Conservation (phyloP, 2,329 filamentous ascomycete genomes). For the Fusarium humuli region DNA sequence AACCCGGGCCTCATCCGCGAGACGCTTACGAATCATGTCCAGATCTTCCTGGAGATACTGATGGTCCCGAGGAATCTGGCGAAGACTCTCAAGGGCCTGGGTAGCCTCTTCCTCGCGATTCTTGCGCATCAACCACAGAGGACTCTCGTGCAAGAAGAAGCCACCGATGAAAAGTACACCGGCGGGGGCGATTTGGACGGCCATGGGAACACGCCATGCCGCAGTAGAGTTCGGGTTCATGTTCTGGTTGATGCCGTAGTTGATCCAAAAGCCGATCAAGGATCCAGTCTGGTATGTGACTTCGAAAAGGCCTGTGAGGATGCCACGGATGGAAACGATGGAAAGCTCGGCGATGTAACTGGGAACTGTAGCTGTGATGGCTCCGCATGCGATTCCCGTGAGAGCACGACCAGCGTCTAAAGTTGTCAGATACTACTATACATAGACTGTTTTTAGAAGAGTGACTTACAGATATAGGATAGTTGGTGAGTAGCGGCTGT, state of each 20-base stretch:
- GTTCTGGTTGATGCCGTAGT: conserved; percentile 58
- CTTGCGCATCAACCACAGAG: conserved; percentile 54
- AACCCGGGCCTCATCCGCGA: conserved; percentile 51
- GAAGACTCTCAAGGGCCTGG: conserved; percentile 52
- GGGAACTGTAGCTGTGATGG: conserved; percentile 69
- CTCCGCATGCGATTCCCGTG: conserved; percentile 67
- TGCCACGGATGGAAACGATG: conserved; percentile 67
- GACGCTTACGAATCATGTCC: conserved; percentile 56
- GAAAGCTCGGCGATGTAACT: conserved; percentile 74
- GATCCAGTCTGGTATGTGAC: conserved; percentile 66
- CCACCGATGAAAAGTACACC: conserved; percentile 58
- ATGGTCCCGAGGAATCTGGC: conserved; percentile 57
- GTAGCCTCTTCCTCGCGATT: conserved; percentile 50
- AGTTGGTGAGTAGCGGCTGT: conserved; percentile 56
- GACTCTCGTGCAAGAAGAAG: conserved; percentile 59
- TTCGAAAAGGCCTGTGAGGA: conserved; percentile 65
- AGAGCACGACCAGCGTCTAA: conserved; percentile 68
- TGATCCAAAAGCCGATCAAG: conserved; percentile 65
- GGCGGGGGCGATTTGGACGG: conserved; percentile 59
- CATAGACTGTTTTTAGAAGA: fast-evolving
- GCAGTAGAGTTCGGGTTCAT: conserved; percentile 50
- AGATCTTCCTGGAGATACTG: conserved; percentile 61
- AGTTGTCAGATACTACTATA: background rate
- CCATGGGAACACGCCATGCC: conserved; percentile 63
- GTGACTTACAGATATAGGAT: conserved; percentile 55